Percentiles rank a stretch among this genome's conserved stretches.
Conservation (phyloP, 2,329 filamentous ascomycete species). For the Aspergillus quadrilineatus region DNA sequence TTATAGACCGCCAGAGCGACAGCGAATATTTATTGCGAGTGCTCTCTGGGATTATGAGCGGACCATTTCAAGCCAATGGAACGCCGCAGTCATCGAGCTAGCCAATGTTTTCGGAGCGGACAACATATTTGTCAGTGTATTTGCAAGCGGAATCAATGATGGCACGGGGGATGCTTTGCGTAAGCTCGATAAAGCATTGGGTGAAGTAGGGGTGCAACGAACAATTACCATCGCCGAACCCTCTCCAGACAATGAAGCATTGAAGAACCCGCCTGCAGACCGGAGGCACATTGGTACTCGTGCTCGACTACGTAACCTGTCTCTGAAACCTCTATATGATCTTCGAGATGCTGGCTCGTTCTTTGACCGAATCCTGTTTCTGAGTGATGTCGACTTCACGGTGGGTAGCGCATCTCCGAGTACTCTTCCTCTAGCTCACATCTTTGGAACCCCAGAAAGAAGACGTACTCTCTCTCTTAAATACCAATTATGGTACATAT, state of each 20-base stretch:
- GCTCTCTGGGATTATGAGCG: slow-evolving; percentile 67
- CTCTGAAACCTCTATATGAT: slow-evolving; percentile 59
- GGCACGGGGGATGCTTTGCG: slow-evolving; percentile 62
- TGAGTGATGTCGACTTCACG: slow-evolving; percentile 51
- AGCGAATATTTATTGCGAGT: slow-evolving; percentile 64
- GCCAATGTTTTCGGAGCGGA: slow-evolving; percentile 57
- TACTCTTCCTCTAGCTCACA: not conserved
- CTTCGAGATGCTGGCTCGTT: slow-evolving; percentile 51
- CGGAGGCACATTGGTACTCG: slow-evolving; percentile 69
- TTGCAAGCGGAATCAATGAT: slow-evolving; percentile 69
- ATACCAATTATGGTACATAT: slow-evolving; percentile 59
- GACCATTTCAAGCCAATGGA: slow-evolving; percentile 64
- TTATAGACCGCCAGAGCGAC: slow-evolving; percentile 10
- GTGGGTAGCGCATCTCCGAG: slow-evolving; percentile 25
- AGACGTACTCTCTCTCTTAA: slow-evolving; percentile 58
- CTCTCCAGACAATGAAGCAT: slow-evolving; percentile 60
- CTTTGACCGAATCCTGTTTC: slow-evolving; percentile 61
- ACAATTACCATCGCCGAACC: slow-evolving; percentile 59
- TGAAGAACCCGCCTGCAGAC: slow-evolving; percentile 42
- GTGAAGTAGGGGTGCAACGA: slow-evolving; percentile 52
- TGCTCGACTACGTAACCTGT: slow-evolving; percentile 62
- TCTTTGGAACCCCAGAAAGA: slow-evolving; percentile 36
- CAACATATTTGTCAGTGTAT: slow-evolving; percentile 67
- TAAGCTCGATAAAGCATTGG: slow-evolving; percentile 57
- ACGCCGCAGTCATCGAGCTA: slow-evolving; percentile 58